phyloP scores from a whole-genome alignment of 192 early-diverging fungal species.

The Polychytrium aggregatum region DNA sequence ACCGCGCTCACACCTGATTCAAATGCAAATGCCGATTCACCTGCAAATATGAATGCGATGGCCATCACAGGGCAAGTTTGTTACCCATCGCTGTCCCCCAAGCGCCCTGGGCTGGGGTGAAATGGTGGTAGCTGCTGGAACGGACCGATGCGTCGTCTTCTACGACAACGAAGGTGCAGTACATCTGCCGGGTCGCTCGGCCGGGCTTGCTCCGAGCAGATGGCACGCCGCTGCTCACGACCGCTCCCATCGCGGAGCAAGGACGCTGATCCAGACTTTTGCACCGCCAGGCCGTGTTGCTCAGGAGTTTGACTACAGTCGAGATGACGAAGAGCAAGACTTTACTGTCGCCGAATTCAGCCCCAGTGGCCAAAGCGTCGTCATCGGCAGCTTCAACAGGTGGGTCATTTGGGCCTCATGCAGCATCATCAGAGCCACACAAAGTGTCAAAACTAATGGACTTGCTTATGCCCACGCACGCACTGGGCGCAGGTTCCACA shows the following conservation, averaged over 20 bases:
- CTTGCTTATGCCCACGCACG: background rate
- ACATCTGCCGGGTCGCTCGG: background rate
- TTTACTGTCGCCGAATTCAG: conserved; percentile 37
- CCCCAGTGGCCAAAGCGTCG: conserved; percentile 46
- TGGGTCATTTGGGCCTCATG: too few species aligned
- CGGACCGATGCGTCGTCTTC: conserved; percentile 38
- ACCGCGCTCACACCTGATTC: too few species aligned
- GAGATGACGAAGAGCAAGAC: conserved; percentile 43
- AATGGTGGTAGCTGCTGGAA: conserved; percentile 38
- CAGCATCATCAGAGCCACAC: too few species aligned
- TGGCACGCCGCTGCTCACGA: background rate
- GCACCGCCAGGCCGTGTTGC: conserved; percentile 21
- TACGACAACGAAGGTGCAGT: conserved; percentile 38
- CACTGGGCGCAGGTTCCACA: conserved; percentile 28
- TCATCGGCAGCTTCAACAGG: conserved; percentile 44
- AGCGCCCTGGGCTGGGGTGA: conserved; percentile 45
- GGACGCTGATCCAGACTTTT: background rate
- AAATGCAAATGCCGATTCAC: too few species aligned
- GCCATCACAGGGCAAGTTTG: conserved; percentile 44
- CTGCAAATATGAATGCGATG: too few species aligned
- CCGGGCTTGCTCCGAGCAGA: background rate
- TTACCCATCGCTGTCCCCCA: conserved; percentile 33
- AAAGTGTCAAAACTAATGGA: too few species aligned
- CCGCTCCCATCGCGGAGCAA: background rate
- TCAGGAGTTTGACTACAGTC: conserved; percentile 48